A percentile compares a stretch with the other conserved stretches of the same genome.
Evolutionary conservation across 148 eudicot genomes (phyloP).

Genomic region (Spergularia bocconei): DNA sequence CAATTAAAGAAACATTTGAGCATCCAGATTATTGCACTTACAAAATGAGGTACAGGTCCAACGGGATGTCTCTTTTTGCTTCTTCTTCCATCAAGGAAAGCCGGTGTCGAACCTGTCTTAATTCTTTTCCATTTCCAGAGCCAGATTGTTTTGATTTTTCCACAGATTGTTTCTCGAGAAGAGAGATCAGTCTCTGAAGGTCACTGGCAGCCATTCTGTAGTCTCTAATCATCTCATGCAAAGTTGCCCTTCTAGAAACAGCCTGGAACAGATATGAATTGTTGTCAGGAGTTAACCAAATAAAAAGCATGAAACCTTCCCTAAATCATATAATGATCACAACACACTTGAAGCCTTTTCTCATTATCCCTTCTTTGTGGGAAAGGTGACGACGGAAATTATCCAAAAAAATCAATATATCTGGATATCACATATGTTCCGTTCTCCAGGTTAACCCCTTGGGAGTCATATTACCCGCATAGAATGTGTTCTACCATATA

Average conservation of each 20-base stretch:
- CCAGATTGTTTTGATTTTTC: constrained; percentile 45
- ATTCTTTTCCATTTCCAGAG: constrained; percentile 52
- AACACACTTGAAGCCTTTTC: not conserved
- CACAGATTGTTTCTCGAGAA: constrained; percentile 55
- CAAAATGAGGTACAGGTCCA: constrained; percentile 81
- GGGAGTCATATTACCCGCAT: not conserved
- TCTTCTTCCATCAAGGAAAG: constrained; percentile 62
- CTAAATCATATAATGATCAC: constrained; percentile 6
- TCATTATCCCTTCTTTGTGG: not conserved
- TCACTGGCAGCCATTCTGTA: constrained; percentile 70
- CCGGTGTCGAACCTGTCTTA: constrained; percentile 54
- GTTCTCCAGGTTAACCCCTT: not conserved
- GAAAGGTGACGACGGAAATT: not conserved
- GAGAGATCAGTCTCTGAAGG: constrained; percentile 52
- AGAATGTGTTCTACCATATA: constrained; percentile 5
- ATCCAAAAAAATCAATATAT: not conserved
- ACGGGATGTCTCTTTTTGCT: constrained; percentile 52
- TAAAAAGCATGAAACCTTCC: not conserved
- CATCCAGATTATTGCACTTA: constrained; percentile 37
- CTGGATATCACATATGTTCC: not conserved
- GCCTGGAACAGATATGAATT: constrained; percentile 46
- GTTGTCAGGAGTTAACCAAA: constrained; percentile 15
- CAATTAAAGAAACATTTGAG: not conserved
- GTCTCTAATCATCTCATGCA: constrained; percentile 83
- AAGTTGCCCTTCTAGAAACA: constrained; percentile 77